Percentiles rank a stretch among this genome's conserved stretches.
Evolutionary conservation across 2,329 filamentous ascomycete species (phyloP).

Genomic region (Ceratocystis eucalypticola): DNA sequence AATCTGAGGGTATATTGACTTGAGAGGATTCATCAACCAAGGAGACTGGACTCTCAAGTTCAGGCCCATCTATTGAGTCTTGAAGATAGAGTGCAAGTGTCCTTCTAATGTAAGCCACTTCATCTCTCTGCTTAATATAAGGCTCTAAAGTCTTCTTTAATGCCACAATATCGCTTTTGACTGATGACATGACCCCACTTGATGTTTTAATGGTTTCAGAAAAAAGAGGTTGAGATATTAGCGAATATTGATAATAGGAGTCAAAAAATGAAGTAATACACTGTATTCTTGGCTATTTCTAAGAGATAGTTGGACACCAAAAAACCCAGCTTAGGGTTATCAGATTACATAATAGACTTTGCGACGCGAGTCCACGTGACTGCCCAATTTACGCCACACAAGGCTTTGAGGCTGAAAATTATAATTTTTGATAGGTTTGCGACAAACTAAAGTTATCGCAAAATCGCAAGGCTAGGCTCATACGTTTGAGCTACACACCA

Average conservation of each 20-base stretch:
- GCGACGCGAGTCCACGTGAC: constrained; percentile 17
- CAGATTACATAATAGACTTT: too few relatives aligned
- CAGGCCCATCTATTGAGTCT: constrained; percentile 15
- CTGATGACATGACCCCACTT: constrained; percentile 5
- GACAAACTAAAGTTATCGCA: constrained; percentile 9
- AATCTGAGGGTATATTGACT: constrained; percentile 24
- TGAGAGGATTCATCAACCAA: constrained; percentile 18
- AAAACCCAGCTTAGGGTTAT: neutral
- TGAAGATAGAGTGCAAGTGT: constrained; percentile 41
- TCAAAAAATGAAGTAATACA: too few relatives aligned
- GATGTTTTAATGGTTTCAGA: too few relatives aligned
- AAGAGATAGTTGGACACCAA: too few relatives aligned
- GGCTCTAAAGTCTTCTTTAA: constrained; percentile 30
- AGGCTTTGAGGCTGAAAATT: constrained; percentile 18
- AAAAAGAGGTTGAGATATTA: too few relatives aligned
- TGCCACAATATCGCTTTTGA: neutral
- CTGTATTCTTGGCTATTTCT: too few relatives aligned
- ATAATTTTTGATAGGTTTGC: constrained; percentile 17
- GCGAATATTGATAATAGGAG: too few relatives aligned
- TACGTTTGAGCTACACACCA: constrained; percentile 7
- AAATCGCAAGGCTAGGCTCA: constrained; percentile 17
- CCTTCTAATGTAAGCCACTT: constrained; percentile 42
- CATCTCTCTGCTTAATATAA: constrained; percentile 44
- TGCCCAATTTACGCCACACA: constrained; percentile 12
- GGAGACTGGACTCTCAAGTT: constrained; percentile 13